These are phyloP conservation scores for Chaetomium strumarium DNA, from an alignment of 2,329 filamentous ascomycete genomes.

Conservation along the genomic window DNA sequence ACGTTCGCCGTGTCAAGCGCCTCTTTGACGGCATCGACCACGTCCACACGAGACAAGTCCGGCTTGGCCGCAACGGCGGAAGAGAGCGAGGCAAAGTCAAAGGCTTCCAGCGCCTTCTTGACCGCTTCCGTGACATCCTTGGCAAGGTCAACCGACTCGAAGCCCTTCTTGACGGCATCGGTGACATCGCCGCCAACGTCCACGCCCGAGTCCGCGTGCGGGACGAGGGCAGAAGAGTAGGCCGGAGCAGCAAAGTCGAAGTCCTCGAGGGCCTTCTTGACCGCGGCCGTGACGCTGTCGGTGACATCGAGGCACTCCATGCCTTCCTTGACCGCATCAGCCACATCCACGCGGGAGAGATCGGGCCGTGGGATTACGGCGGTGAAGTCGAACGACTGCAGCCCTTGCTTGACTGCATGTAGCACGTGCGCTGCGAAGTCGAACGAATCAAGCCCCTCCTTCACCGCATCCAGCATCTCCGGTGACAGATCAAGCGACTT, in stretches of 20 bases:
- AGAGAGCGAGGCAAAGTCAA: conserved; percentile 21
- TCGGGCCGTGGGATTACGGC: conserved; percentile 17
- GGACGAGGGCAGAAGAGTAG: conserved; percentile 21
- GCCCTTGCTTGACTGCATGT: conserved; percentile 20
- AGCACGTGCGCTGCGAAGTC: conserved; percentile 20
- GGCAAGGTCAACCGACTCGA: conserved; percentile 29
- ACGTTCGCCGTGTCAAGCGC: conserved; percentile 11
- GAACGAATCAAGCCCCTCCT: conserved; percentile 24
- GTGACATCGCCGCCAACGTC: conserved; percentile 21
- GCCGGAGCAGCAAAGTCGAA: conserved; percentile 24
- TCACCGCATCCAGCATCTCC: conserved; percentile 24
- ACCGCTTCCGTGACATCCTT: conserved; percentile 15
- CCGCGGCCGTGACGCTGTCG: conserved; percentile 10
- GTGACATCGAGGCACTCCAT: conserved; percentile 21
- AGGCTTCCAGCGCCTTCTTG: conserved; percentile 8
- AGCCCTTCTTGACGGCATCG: conserved; percentile 22
- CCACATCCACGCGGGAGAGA: conserved; percentile 20
- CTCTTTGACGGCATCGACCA: conserved; percentile 23
- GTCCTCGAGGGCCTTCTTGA: conserved; percentile 22
- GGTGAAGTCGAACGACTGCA: conserved; percentile 26
- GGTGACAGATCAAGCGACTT: conserved; percentile 31
- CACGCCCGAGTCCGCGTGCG: conserved; percentile 2
- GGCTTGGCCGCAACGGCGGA: conserved; percentile 14
- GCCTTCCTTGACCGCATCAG: conserved; percentile 23
- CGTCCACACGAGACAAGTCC: conserved; percentile 17